Evolutionary conservation across 2,329 filamentous ascomycete genomes (phyloP).

Genomic region (Apiospora saccharicola): DNA sequence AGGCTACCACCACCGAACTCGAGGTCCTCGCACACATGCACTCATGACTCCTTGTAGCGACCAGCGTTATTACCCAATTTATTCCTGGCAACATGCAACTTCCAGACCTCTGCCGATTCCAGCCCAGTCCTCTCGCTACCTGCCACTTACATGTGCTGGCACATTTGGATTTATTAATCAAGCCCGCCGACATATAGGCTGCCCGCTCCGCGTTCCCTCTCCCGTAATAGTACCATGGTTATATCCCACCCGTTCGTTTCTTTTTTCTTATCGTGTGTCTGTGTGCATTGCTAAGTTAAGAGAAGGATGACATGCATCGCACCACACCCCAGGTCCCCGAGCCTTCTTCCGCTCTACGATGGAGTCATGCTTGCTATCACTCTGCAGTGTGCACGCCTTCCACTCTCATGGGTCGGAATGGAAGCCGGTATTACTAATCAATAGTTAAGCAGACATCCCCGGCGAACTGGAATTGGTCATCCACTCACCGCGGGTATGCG

Average conservation of each 20-base stretch:
- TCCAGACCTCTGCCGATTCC: not conserved
- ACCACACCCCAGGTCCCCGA: not conserved
- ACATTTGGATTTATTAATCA: not conserved
- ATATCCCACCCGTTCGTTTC: not conserved
- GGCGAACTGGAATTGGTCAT: not conserved
- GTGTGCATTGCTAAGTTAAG: not conserved
- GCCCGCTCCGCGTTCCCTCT: not conserved
- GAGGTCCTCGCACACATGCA: not conserved
- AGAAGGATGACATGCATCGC: not conserved
- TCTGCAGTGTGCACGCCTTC: not conserved
- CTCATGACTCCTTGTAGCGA: not conserved
- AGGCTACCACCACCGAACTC: not conserved
- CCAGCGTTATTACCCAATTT: not conserved
- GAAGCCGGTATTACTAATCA: slow-evolving; percentile 10
- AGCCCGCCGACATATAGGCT: not conserved
- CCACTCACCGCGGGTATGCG: not conserved
- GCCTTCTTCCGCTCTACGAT: not conserved
- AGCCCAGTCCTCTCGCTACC: not conserved
- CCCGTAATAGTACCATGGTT: not conserved
- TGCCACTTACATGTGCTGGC: not conserved
- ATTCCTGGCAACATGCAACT: not conserved
- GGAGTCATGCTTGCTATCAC: not conserved
- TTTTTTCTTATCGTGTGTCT: not conserved
- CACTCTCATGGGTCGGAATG: not conserved
- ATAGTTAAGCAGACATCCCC: not conserved